Percentiles rank a stretch among this genome's conserved stretches.
These are phyloP conservation scores for Prunus kanzakura DNA, from an alignment of 306 rosid genomes.

Conservation along the genomic window DNA sequence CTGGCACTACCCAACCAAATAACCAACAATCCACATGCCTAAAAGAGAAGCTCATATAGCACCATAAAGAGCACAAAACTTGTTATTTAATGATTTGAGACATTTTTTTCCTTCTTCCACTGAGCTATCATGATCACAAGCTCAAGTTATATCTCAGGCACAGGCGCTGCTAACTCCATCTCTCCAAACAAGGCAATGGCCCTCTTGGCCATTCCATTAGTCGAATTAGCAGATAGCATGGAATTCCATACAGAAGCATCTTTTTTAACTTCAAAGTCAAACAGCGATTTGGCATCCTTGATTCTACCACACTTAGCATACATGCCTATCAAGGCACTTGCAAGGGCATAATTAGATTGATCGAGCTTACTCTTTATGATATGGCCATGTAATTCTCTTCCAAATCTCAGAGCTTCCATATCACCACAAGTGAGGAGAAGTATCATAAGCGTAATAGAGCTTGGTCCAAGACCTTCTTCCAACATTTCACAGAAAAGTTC, in stretches of 20 bases:
- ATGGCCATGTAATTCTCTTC: conserved; percentile 38
- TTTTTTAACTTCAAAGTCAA: conserved; percentile 15
- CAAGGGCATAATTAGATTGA: conserved; percentile 12
- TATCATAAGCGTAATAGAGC: conserved; percentile 27
- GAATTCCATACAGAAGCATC: conserved; percentile 21
- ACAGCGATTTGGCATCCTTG: conserved; percentile 32
- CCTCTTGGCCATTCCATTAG: conserved; percentile 21
- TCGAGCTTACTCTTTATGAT: conserved; percentile 27
- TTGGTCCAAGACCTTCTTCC: conserved; percentile 34
- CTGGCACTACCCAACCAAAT: not conserved
- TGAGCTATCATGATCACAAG: not conserved
- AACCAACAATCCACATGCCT: not conserved
- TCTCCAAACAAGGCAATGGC: conserved; percentile 12
- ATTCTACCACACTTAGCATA: conserved; percentile 31
- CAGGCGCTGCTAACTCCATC: not conserved
- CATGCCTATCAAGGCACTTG: conserved; percentile 25
- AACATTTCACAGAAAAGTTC: conserved; percentile 36
- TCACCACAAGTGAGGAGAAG: conserved; percentile 36
- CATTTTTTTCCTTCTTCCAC: not conserved
- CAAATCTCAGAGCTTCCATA: conserved; percentile 20
- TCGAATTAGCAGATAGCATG: conserved; percentile 19
- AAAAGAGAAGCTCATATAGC: not conserved
- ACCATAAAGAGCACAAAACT: not conserved
- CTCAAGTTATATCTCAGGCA: not conserved
- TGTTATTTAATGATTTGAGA: not conserved